Conservation (phyloP, 2,329 filamentous ascomycete genomes). For the Hymenoscyphus linearis region DNA sequence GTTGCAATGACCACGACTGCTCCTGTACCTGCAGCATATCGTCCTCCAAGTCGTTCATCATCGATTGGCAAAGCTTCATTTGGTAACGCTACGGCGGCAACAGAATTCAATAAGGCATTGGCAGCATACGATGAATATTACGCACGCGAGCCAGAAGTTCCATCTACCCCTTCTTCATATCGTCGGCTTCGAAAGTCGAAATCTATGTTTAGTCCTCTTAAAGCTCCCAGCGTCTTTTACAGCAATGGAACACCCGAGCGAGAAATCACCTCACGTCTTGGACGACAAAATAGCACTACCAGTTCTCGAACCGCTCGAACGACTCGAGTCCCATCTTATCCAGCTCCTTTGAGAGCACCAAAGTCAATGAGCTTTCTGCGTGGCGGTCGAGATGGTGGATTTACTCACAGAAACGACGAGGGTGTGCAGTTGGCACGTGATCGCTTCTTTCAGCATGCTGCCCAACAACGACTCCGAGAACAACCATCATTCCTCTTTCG, state of each 20-base stretch:
- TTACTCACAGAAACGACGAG: slow-evolving; percentile 31
- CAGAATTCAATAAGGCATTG: slow-evolving; percentile 35
- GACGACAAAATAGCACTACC: slow-evolving; percentile 10
- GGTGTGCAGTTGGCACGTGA: slow-evolving; percentile 36
- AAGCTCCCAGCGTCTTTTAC: slow-evolving; percentile 25
- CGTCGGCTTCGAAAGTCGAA: slow-evolving; percentile 48
- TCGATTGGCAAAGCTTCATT: slow-evolving; percentile 29
- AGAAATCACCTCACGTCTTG: slow-evolving; percentile 10
- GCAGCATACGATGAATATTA: slow-evolving; percentile 40
- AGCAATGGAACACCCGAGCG: slow-evolving; percentile 27
- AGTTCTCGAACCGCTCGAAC: slow-evolving; percentile 18
- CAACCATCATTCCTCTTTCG: slow-evolving; percentile 43
- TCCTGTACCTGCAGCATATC: slow-evolving; percentile 27
- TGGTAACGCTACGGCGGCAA: slow-evolving; percentile 19
- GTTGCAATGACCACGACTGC: slow-evolving; percentile 27
- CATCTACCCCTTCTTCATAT: slow-evolving; percentile 44
- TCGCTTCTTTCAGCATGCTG: slow-evolving; percentile 33
- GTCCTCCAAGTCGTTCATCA: slow-evolving; percentile 29
- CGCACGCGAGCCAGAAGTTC: slow-evolving; percentile 43
- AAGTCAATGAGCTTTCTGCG: slow-evolving; percentile 52
- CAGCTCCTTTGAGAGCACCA: slow-evolving; percentile 38
- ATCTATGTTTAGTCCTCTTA: slow-evolving; percentile 44
- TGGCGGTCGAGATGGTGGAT: slow-evolving; percentile 25
- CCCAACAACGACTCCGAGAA: slow-evolving; percentile 35
- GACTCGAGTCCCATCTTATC: slow-evolving; percentile 23